A percentile compares a stretch with the other conserved stretches of the same genome.
Conservation (phyloP, 2,329 filamentous ascomycete species). For the Pyrenochaeta sp. region DNA sequence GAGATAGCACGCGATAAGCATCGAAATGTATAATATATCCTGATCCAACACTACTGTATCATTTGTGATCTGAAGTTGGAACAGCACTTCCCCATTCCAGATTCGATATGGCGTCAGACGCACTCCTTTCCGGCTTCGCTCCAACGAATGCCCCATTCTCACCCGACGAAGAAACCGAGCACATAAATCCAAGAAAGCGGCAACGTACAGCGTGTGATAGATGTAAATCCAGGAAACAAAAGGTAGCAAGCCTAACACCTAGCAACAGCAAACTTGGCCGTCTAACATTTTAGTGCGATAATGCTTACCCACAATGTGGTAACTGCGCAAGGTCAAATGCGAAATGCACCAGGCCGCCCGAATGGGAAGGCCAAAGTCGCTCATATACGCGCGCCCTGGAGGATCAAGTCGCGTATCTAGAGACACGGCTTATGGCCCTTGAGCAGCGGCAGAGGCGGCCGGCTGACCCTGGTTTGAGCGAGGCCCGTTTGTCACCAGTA, state of each 20-base stretch:
- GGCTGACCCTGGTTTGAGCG: neutral
- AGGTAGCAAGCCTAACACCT: conserved; percentile 1
- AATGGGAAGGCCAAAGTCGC: conserved; percentile 6
- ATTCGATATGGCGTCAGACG: neutral
- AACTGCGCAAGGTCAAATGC: conserved; percentile 14
- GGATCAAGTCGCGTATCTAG: conserved; percentile 17
- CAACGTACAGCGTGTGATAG: conserved; percentile 18
- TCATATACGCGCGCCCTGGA: conserved; percentile 19
- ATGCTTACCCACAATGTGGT: conserved; percentile 13
- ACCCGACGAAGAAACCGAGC: conserved; percentile 1
- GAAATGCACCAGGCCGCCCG: conserved; percentile 13
- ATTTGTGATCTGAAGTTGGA: no score
- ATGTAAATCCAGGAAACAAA: conserved; percentile 17
- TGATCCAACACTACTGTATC: no score
- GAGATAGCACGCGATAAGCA: no score
- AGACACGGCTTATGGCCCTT: conserved; percentile 8
- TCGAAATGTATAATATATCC: no score
- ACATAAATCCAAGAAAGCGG: conserved; percentile 15
- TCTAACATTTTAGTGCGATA: conserved; percentile 13
- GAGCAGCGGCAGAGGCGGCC: conserved; percentile 3
- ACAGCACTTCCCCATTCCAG: no score
- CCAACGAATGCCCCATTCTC: neutral
- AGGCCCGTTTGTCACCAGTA: neutral
- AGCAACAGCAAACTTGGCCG: neutral
- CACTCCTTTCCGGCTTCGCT: neutral